These are phyloP conservation scores for Rhododendron molle DNA, from an alignment of 148 eudicot species.

Conservation along the genomic window DNA sequence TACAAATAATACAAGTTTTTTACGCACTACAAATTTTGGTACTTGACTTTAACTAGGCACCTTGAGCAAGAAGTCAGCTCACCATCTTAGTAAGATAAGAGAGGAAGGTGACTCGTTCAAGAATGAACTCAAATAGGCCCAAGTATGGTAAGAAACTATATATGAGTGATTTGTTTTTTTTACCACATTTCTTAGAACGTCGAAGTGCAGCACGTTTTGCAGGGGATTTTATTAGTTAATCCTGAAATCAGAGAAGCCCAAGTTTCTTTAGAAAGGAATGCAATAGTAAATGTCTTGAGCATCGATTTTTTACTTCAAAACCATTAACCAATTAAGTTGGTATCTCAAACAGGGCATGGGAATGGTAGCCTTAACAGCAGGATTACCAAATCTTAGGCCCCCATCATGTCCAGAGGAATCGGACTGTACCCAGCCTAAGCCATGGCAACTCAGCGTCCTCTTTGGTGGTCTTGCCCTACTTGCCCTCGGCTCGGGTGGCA, in stretches of 20 bases:
- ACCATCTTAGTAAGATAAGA: no score
- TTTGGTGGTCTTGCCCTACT: constrained; percentile 39
- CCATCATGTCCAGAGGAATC: constrained; percentile 16
- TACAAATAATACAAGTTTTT: no score
- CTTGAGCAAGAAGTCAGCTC: no score
- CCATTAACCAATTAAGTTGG: not conserved
- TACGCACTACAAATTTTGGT: no score
- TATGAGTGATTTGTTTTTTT: not conserved
- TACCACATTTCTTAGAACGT: not conserved
- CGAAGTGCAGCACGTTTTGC: not conserved
- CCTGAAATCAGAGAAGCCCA: no score
- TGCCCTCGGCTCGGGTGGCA: constrained; percentile 53
- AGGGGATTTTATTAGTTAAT: no score
- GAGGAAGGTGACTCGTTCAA: no score
- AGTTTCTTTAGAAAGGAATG: no score
- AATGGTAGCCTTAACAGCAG: constrained; percentile 47
- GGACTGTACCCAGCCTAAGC: constrained; percentile 1
- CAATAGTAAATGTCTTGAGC: no score
- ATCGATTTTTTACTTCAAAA: not conserved
- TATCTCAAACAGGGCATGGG: constrained; percentile 59
- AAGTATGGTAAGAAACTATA: not conserved
- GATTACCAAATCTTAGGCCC: constrained; percentile 38
- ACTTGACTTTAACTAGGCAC: no score
- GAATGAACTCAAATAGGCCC: no score
- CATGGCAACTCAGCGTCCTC: constrained; percentile 51